Percentiles rank a stretch among this genome's conserved stretches.
phyloP scores from a whole-genome alignment of 306 rosid genomes.

The Aeschynomene evenia region DNA sequence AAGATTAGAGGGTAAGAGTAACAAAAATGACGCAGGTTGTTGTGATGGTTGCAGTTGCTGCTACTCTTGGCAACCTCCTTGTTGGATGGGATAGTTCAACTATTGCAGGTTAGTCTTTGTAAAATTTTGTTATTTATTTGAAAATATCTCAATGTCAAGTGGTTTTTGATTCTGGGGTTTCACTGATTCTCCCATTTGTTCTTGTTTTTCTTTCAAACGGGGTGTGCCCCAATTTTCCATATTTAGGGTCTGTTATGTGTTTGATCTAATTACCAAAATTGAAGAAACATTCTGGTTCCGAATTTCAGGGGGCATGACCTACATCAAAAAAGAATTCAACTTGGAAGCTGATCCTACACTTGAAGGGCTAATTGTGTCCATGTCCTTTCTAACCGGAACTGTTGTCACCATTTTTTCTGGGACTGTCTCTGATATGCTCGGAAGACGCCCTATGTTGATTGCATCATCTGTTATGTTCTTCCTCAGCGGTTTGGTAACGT shows the following conservation, averaged over 20 bases:
- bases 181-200: background rate
- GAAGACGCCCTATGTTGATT: conserved; percentile 81
- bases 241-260: background rate
- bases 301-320: conserved; percentile 73
- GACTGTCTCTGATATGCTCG: conserved; percentile 74
- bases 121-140: too few relatives aligned
- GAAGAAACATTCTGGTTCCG: conserved; percentile 10
- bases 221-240: background rate
- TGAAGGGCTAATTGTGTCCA: conserved; percentile 94
- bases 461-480: conserved; percentile 67
- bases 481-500: conserved; percentile 64
- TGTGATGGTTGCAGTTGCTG: conserved; percentile 79
- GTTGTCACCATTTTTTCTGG: conserved; percentile 86
- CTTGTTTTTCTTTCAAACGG: background rate
- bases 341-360: conserved; percentile 69
- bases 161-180: background rate
- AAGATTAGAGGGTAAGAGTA: background rate
- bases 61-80: conserved; percentile 86
- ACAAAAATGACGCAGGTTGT: conserved; percentile 70
- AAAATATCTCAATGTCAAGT: background rate
- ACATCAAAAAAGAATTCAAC: conserved; percentile 75
- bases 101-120: conserved; percentile 68
- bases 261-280: conserved; percentile 15
- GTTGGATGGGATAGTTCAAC: conserved; percentile 99
- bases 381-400: conserved; percentile 79